phyloP scores from a whole-genome alignment of 345 rosid species.

The Clausena lansium region DNA sequence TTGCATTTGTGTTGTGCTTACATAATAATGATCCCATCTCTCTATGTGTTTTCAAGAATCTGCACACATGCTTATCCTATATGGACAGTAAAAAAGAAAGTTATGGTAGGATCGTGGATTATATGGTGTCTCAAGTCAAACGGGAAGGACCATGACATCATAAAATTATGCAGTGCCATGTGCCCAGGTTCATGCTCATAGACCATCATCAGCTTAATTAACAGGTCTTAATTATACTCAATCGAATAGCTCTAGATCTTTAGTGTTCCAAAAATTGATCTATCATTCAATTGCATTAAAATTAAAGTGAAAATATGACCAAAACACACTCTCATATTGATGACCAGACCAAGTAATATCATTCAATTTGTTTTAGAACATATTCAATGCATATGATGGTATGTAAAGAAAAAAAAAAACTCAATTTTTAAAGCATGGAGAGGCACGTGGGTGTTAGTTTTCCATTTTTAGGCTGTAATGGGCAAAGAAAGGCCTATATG shows the following conservation, averaged over 20 bases:
- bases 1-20: background rate
- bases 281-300: background rate
- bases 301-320: background rate
- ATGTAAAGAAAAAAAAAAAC: too few relatives aligned
- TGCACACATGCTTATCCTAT: background rate
- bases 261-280: too few relatives aligned
- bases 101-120: constrained; percentile 8
- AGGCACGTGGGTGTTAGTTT: background rate
- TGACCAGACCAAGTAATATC: too few relatives aligned
- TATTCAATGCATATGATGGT: background rate
- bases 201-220: background rate
- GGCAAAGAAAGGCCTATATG: background rate
- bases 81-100: constrained; percentile 18
- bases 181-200: background rate
- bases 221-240: background rate
- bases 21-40: background rate
- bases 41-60: background rate
- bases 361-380: too few relatives aligned
- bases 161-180: constrained; percentile 15
- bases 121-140: constrained; percentile 41
- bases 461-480: background rate
- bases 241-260: background rate
- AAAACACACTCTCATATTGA: too few relatives aligned
- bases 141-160: constrained; percentile 63
- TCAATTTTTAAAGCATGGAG: background rate